These are phyloP conservation scores for Phialocephala sp. DNA, from an alignment of 2,329 filamentous ascomycete species.

Conservation along the genomic window DNA sequence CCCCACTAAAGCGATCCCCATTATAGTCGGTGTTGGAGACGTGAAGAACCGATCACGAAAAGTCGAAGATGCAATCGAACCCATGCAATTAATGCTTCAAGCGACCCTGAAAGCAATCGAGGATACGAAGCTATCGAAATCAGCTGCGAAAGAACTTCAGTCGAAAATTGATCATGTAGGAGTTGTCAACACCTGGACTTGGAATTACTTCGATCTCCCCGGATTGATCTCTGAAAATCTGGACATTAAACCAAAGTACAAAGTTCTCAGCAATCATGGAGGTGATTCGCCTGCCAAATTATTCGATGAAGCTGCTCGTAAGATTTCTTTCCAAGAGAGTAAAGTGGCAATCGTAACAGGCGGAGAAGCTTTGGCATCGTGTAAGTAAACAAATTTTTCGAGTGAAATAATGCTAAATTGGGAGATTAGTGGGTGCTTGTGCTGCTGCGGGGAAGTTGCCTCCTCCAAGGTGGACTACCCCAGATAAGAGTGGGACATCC, in stretches of 20 bases:
- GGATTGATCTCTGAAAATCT: constrained; percentile 57
- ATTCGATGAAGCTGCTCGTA: constrained; percentile 66
- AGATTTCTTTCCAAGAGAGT: constrained; percentile 58
- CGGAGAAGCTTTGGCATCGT: constrained; percentile 67
- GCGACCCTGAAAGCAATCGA: constrained; percentile 58
- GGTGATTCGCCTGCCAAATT: constrained; percentile 67
- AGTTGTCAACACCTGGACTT: constrained; percentile 69
- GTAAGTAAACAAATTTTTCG: constrained; percentile 44
- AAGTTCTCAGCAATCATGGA: constrained; percentile 61
- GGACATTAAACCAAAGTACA: constrained; percentile 53
- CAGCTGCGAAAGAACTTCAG: constrained; percentile 45
- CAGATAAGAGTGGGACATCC: constrained; percentile 51
- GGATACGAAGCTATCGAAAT: constrained; percentile 51
- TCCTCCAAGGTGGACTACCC: constrained; percentile 63
- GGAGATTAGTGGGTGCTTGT: constrained; percentile 54
- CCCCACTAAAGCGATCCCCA: constrained; percentile 45
- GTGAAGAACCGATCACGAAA: constrained; percentile 61
- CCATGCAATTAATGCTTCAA: constrained; percentile 61
- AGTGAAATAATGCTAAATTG: constrained; percentile 29
- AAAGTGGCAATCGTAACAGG: constrained; percentile 65
- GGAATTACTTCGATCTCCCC: constrained; percentile 66
- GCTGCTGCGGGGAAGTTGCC: constrained; percentile 58
- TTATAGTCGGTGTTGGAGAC: constrained; percentile 68
- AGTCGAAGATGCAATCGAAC: constrained; percentile 61
- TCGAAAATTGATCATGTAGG: constrained; percentile 61